Evolutionary conservation across 352 stramenopile genomes (phyloP), one percentile per base, ranked within the genome.

Genomic region (Paralagenidium karlingii): DNA sequence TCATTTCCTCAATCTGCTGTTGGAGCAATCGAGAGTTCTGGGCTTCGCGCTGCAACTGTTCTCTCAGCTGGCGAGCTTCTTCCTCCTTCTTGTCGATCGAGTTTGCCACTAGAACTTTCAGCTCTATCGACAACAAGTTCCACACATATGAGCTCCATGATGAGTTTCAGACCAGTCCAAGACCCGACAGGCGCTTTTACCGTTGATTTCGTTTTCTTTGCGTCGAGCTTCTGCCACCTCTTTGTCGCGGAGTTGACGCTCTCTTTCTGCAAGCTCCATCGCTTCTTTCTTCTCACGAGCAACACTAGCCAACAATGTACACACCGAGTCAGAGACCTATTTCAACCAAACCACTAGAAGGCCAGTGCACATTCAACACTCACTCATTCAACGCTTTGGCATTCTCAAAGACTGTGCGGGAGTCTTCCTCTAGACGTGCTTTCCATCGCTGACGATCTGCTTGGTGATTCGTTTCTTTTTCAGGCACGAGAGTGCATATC

Each of bases 351-450:
- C 7, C 22, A 7, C 7, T 7, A 3, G 3, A 36, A 3, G 3
- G n/a, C n/a, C n/a, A n/a, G n/a, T n/a, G n/a, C n/a, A 11, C 3
- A 48, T 29, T 26, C n/a, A 31, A 16, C 31, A 49, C 58, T 3
- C 40, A 85, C 70, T 59, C 40, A 43, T 83, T 87, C 8, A 85
- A 54, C 34, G 67, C 49, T 36, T 86, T 91, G 38, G 88, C 71
- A 25, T 77, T 84, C 26, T 84, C 63, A 10, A 91, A 51, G 3
- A 59, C 53, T 24, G 50, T 34, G 40, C 55, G 67, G 44, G 69
- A 82, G 40, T 88, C 71, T 8, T 47, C 25, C 62, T 68, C 15
- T 83, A 68, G 18, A 62, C 65, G 22, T 82, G 43, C 1, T 51
- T 36, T 20, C 52, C 29, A 65, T 69, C 9, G 58, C n/a, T n/a